Evolutionary conservation across 345 rosid species (phyloP).

Genomic region (Eucalyptus curtisii): DNA sequence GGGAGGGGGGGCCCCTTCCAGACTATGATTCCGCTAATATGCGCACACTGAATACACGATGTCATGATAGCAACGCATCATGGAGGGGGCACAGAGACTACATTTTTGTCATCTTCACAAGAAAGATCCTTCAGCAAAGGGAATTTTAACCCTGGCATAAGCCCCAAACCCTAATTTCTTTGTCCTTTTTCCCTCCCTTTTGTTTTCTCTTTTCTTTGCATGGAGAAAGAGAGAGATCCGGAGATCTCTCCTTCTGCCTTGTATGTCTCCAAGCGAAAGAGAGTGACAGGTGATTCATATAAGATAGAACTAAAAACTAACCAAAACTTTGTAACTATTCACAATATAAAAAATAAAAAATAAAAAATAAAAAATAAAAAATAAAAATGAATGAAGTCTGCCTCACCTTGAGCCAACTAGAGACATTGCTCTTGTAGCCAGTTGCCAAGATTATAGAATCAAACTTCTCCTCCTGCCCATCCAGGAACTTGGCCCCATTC

Average conservation of each 20-base stretch:
- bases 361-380: not conserved
- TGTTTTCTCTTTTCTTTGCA: constrained; percentile 17
- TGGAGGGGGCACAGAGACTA: not conserved
- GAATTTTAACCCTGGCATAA: constrained; percentile 1
- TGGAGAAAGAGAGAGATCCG: constrained; percentile 24
- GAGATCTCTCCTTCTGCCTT: constrained; percentile 3
- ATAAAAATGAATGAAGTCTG: not conserved
- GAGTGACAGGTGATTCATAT: constrained; percentile 25
- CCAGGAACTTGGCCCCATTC: constrained; percentile 23
- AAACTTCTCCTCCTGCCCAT: constrained; percentile 24
- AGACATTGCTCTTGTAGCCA: constrained; percentile 32
- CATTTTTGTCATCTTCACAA: not conserved
- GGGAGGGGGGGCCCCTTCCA: not conserved
- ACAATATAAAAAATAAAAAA: not conserved
- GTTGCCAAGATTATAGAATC: constrained; percentile 33
- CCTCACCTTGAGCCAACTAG: constrained; percentile 30
- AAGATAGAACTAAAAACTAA: constrained; percentile 26
- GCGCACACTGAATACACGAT: not conserved
- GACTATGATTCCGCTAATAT: not conserved
- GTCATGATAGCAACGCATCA: constrained; percentile 2
- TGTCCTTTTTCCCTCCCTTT: not conserved
- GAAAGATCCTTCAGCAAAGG: not conserved
- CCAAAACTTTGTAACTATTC: not conserved
- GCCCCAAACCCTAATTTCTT: not conserved
- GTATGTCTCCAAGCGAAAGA: constrained; percentile 24